These are phyloP conservation scores for Somion occarium DNA, from an alignment of 1,284 basidiomycete species.

Conservation along the genomic window DNA sequence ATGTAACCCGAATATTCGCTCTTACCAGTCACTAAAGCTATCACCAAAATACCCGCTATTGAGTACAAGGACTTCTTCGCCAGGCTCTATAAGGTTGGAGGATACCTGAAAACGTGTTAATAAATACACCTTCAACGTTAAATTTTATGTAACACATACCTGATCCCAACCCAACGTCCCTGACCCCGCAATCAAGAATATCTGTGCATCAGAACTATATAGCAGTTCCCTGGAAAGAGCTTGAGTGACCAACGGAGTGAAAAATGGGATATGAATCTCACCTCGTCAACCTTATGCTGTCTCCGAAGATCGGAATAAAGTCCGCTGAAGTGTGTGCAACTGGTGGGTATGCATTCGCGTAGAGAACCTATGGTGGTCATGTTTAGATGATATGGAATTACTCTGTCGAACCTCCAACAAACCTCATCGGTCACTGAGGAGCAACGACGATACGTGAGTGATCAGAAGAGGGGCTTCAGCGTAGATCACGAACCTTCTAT, in stretches of 20 bases:
- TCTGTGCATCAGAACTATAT: slow-evolving; percentile 74
- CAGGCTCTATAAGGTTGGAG: slow-evolving; percentile 79
- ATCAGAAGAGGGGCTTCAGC: background rate
- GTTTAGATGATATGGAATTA: background rate
- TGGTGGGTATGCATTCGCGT: slow-evolving; percentile 83
- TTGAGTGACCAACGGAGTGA: background rate
- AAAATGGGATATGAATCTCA: slow-evolving; percentile 23
- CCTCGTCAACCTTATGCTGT: slow-evolving; percentile 86
- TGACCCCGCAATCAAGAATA: slow-evolving; percentile 88
- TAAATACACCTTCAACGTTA: too few relatives aligned
- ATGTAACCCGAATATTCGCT: slow-evolving; percentile 1
- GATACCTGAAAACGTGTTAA: slow-evolving; percentile 46
- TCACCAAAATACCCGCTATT: slow-evolving; percentile 91
- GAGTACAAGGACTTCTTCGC: slow-evolving; percentile 78
- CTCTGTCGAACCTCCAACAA: slow-evolving; percentile 12
- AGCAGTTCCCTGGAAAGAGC: slow-evolving; percentile 59
- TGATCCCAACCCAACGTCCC: slow-evolving; percentile 96
- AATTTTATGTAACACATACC: slow-evolving; percentile 42
- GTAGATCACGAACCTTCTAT: slow-evolving; percentile 44
- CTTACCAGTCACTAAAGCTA: slow-evolving; percentile 77
- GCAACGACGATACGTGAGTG: background rate
- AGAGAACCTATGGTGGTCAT: slow-evolving; percentile 49
- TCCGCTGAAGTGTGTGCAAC: slow-evolving; percentile 90
- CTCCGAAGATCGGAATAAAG: slow-evolving; percentile 88
- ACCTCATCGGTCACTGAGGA: slow-evolving; percentile 65